Conservation (phyloP, 2,329 filamentous ascomycete genomes). For the Acarospora socialis region DNA sequence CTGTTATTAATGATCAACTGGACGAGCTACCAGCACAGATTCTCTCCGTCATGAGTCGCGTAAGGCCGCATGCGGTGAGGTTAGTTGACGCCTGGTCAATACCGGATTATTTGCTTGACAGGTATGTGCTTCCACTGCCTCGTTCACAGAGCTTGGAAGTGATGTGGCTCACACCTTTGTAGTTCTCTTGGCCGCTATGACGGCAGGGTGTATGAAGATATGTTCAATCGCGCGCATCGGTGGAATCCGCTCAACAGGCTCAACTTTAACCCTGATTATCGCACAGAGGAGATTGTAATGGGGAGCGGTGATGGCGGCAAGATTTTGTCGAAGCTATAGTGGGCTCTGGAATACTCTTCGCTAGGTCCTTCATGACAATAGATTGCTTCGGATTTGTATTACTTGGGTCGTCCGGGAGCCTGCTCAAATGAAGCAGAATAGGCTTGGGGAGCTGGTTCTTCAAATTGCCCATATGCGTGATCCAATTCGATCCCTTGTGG, state of each 20-base stretch:
- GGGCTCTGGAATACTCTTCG: no score
- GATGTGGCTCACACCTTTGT: constrained; percentile 3
- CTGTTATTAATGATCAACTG: constrained; percentile 28
- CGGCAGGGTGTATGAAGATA: constrained; percentile 39
- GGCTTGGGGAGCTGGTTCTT: no score
- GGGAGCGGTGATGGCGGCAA: constrained; percentile 31
- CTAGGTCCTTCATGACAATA: no score
- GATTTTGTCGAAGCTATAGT: no score
- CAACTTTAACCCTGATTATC: constrained; percentile 37
- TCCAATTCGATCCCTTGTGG: no score
- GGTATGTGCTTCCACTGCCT: constrained; percentile 17
- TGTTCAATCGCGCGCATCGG: constrained; percentile 37
- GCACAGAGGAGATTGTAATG: constrained; percentile 35
- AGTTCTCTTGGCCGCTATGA: constrained; percentile 38
- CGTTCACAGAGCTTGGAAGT: no score
- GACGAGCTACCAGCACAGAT: constrained; percentile 28
- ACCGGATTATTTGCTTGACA: constrained; percentile 37
- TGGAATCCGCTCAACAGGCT: constrained; percentile 37
- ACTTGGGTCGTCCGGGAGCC: no score
- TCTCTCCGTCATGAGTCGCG: constrained; percentile 32
- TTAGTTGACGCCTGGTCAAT: constrained; percentile 39
- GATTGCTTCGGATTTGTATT: no score
- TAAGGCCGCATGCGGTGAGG: constrained; percentile 37
- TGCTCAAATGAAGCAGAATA: no score
- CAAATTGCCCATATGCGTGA: no score